phyloP scores from a whole-genome alignment of 2,329 filamentous ascomycete species.

The Pseudogymnoascus sp. region DNA sequence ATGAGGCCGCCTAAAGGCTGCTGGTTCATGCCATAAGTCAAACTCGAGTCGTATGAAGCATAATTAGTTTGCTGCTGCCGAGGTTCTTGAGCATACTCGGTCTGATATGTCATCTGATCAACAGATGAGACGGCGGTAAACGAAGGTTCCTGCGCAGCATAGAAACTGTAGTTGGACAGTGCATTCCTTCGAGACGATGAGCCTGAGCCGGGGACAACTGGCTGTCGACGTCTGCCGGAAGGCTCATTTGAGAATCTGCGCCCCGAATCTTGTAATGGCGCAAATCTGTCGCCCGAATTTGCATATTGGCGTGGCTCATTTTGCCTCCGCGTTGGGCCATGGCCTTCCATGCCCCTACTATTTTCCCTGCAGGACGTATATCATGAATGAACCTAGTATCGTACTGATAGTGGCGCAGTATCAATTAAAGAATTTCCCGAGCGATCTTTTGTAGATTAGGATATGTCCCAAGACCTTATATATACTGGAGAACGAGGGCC shows the following conservation, averaged over 20 bases:
- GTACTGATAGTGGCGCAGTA: neutral
- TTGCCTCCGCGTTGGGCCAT: constrained; percentile 8
- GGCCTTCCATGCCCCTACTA: constrained; percentile 7
- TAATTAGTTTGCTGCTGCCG: neutral
- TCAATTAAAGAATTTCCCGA: neutral
- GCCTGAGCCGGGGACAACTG: neutral
- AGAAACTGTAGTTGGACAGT: neutral
- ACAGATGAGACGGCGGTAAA: constrained; percentile 4
- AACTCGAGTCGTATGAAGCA: neutral
- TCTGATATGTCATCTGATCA: neutral
- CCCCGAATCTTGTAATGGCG: neutral
- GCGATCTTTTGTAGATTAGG: neutral
- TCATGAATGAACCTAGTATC: neutral
- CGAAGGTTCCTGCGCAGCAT: neutral
- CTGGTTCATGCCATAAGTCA: neutral
- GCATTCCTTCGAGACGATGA: neutral
- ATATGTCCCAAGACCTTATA: neutral
- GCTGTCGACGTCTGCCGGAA: neutral
- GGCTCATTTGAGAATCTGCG: neutral
- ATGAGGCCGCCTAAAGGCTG: neutral
- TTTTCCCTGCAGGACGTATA: neutral
- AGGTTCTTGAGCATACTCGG: neutral
- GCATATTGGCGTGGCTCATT: constrained; percentile 3
- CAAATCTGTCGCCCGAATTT: neutral
- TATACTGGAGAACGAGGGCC: neutral